Conservation (phyloP, 164 flowering plant genomes). For the Warburgia ugandensis region DNA sequence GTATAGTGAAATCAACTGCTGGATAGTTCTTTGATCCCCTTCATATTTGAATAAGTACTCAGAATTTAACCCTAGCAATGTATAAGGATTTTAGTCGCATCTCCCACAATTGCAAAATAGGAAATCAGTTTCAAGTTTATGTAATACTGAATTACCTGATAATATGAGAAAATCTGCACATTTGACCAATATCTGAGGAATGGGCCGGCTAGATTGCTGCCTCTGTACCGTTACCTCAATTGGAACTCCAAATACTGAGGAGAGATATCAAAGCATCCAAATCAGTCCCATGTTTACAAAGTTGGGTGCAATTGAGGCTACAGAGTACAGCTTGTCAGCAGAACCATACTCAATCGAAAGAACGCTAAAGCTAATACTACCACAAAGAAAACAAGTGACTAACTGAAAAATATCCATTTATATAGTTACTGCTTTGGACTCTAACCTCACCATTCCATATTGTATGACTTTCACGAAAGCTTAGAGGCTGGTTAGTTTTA, state of each 20-base stretch:
- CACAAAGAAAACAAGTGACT: too few species aligned
- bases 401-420: too few species aligned
- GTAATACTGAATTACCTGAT: slow-evolving; percentile 43
- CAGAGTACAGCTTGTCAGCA: too few species aligned
- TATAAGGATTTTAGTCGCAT: background rate
- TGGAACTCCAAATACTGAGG: slow-evolving; percentile 84
- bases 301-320: too few species aligned
- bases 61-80: slow-evolving; percentile 49
- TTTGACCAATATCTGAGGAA: slow-evolving; percentile 65
- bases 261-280: too few species aligned
- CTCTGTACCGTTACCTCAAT: slow-evolving; percentile 75
- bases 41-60: slow-evolving; percentile 63
- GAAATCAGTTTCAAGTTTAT: background rate
- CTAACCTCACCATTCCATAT: too few species aligned
- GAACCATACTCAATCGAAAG: too few species aligned
- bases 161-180: slow-evolving; percentile 84
- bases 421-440: too few species aligned
- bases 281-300: too few species aligned
- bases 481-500: too few species aligned
- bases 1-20: slow-evolving; percentile 63
- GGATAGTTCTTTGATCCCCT: slow-evolving; percentile 65
- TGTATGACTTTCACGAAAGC: too few species aligned
- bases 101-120: background rate
- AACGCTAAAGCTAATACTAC: too few species aligned
- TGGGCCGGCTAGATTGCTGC: slow-evolving; percentile 53